Evolutionary conservation across 2,329 filamentous ascomycete species (phyloP).

Genomic region (Escovopsis sp.): DNA sequence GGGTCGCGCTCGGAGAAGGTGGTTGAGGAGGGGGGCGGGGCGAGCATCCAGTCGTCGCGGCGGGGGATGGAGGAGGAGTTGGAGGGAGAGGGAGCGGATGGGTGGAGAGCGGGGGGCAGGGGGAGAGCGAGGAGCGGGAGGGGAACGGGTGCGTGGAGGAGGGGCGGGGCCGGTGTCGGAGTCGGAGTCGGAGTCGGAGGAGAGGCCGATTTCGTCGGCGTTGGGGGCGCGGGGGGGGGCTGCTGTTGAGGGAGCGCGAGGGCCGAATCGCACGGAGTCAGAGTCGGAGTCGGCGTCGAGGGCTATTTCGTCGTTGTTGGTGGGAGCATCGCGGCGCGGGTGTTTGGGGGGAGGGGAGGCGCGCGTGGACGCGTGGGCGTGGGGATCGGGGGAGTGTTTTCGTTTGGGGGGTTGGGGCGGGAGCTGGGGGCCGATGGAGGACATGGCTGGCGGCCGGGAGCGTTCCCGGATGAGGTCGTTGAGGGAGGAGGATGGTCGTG

Average conservation of each 20-base stretch:
- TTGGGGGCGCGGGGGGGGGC: conserved; percentile 14
- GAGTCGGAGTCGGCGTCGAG: conserved; percentile 25
- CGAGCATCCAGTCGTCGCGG: conserved; percentile 77
- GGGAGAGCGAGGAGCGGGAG: conserved; percentile 21
- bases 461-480: too few relatives aligned
- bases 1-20: conserved; percentile 55
- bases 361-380: conserved; percentile 10
- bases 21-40: conserved; percentile 42
- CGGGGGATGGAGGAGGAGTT: conserved; percentile 34
- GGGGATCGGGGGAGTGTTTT: conserved; percentile 35
- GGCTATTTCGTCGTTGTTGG: conserved; percentile 29
- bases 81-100: conserved; percentile 45
- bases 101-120: conserved; percentile 23
- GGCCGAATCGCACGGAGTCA: conserved; percentile 19
- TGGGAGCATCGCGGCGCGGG: conserved; percentile 13
- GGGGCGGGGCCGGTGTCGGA: conserved; percentile 23
- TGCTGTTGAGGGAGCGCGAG: conserved; percentile 13
- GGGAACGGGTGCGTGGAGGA: conserved; percentile 12
- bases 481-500: too few relatives aligned
- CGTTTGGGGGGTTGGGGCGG: conserved; percentile 52
- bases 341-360: conserved; percentile 24
- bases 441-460: conserved; percentile 28
- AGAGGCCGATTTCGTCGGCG: conserved; percentile 25
- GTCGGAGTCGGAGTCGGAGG: conserved; percentile 18
- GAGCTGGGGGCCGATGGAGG: conserved; percentile 54